A percentile compares a stretch with the other conserved stretches of the same genome.
Evolutionary conservation across 139 green algal genomes (phyloP).

Genomic region (Mychonastes homosphaera): DNA sequence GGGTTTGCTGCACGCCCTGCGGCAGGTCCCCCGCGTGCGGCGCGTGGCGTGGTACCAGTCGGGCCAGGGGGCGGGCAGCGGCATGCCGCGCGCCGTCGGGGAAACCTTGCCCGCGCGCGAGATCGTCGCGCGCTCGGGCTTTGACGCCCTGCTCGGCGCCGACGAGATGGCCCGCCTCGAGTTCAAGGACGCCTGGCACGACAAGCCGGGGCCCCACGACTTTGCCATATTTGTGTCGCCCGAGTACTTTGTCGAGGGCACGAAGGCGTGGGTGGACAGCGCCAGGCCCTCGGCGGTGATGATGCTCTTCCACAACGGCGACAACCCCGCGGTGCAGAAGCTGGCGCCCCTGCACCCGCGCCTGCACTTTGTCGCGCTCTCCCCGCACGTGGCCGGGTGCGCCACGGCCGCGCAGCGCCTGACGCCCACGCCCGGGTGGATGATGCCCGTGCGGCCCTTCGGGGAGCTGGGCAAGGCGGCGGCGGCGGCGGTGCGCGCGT

Average conservation of each 20-base stretch:
- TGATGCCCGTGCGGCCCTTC: slow-evolving; percentile 10
- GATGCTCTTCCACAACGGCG: slow-evolving; percentile 20
- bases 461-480: too few relatives aligned
- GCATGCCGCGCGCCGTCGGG: too few relatives aligned
- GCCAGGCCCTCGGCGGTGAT: slow-evolving; percentile 15
- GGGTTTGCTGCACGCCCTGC: slow-evolving; percentile 35
- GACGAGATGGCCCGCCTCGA: too few relatives aligned
- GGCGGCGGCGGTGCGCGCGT: too few relatives aligned
- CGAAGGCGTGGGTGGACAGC: slow-evolving; percentile 10
- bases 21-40: slow-evolving; percentile 37
- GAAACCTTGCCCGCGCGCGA: too few relatives aligned
- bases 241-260: slow-evolving; percentile 19
- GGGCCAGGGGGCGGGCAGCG: slow-evolving; percentile 1
- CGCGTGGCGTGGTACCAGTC: slow-evolving; percentile 24
- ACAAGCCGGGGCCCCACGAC: slow-evolving; percentile 2
- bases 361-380: slow-evolving; percentile 14
- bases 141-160: too few relatives aligned
- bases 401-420: not conserved
- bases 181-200: too few relatives aligned
- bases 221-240: slow-evolving; percentile 19
- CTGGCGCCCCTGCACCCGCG: slow-evolving; percentile 9
- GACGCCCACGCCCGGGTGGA: slow-evolving; percentile 20
- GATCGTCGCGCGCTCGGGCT: too few relatives aligned
- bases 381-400: slow-evolving; percentile 13
- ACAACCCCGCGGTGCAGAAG: slow-evolving; percentile 13